Base-by-base conservation (phyloP, 2,329 filamentous ascomycete species). In the Colletotrichum musicola region DNA sequence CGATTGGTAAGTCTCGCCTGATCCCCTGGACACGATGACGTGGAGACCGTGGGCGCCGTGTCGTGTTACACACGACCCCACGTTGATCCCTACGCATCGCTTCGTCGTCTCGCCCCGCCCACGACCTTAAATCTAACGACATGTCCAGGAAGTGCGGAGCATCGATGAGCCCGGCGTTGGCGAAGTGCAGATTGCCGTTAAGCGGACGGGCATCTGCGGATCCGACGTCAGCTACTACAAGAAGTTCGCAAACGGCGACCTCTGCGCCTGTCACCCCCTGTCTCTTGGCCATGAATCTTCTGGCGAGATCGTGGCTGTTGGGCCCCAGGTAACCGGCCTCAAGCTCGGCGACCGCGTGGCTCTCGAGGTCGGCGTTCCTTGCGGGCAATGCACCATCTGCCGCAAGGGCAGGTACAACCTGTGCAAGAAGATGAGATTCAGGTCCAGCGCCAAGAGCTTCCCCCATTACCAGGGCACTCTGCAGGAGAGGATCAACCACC, bases 221-320 rank as follows among this genome's bases (percentile, higher is more conserved):
- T 92, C 89, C 7, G 90, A 92, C 77, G 86, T 92, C 62, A 89
- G 88, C 61, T 92, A 92, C 78, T 92, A 91, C 82, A 91, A 88
- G 77, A 91, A 91, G 74, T 92, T 91, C 75, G 88, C 89, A 78
- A 92, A 92, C 74, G 90, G 90, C 53, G 89, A 91, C 77, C 84
- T 92, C 58, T 90, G 89, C 73, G 89, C 88, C 54, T 89, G 88
- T 71, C 84, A 86, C 69, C 90, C 90, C 30, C 80, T 92, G 38
- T 90, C 88, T 5, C 84, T 92, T 3, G 88, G 88, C n/a, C 87
- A 90, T 73, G 87, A 90, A 77, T 88, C 86, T 62, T 88, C 86
- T 0, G 88, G 87, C 4, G 83, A 85, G n/a, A 84, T 89, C 53
- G 84, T 87, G 40, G 84, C 82, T 58, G 80, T 90, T 62, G 88